Conservation (phyloP, 2,329 filamentous ascomycete genomes). For the Fusarium verrucosum region DNA sequence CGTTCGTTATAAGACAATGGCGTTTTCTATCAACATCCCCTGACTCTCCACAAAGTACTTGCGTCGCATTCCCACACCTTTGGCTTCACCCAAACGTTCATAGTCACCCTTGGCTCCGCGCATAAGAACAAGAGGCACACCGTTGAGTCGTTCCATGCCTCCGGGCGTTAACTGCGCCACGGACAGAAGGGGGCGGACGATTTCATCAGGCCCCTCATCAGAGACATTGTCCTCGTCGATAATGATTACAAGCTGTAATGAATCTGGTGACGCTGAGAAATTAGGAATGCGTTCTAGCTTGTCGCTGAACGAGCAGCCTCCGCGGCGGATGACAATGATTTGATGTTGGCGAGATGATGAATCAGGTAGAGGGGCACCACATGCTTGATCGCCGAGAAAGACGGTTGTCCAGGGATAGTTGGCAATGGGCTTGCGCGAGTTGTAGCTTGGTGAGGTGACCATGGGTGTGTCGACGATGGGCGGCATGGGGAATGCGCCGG, state of each 20-base stretch:
- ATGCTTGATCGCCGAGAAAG: slow-evolving; percentile 76
- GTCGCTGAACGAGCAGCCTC: slow-evolving; percentile 82
- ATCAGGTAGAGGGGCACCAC: slow-evolving; percentile 66
- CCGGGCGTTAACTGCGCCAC: slow-evolving; percentile 74
- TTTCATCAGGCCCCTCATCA: slow-evolving; percentile 40
- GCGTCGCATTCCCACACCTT: slow-evolving; percentile 77
- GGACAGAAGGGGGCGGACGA: slow-evolving; percentile 75
- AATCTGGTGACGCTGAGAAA: slow-evolving; percentile 67
- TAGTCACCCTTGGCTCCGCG: slow-evolving; percentile 72
- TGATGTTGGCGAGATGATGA: slow-evolving; percentile 68
- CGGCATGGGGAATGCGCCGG: slow-evolving; percentile 75
- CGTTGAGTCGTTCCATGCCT: slow-evolving; percentile 74
- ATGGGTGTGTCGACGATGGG: slow-evolving; percentile 67
- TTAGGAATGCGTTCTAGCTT: slow-evolving; percentile 89
- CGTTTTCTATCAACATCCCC: slow-evolving; percentile 80
- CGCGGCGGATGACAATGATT: slow-evolving; percentile 82
- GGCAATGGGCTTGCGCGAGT: slow-evolving; percentile 48
- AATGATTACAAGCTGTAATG: slow-evolving; percentile 83
- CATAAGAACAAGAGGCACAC: slow-evolving; percentile 85
- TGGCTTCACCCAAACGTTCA: slow-evolving; percentile 68
- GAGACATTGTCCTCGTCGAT: slow-evolving; percentile 64
- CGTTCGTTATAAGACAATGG: slow-evolving; percentile 66
- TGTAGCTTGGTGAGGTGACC: slow-evolving; percentile 54
- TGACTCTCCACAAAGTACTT: slow-evolving; percentile 84
- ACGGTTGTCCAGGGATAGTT: slow-evolving; percentile 74